phyloP scores from a whole-genome alignment of 345 rosid genomes.

The Populus simonii region DNA sequence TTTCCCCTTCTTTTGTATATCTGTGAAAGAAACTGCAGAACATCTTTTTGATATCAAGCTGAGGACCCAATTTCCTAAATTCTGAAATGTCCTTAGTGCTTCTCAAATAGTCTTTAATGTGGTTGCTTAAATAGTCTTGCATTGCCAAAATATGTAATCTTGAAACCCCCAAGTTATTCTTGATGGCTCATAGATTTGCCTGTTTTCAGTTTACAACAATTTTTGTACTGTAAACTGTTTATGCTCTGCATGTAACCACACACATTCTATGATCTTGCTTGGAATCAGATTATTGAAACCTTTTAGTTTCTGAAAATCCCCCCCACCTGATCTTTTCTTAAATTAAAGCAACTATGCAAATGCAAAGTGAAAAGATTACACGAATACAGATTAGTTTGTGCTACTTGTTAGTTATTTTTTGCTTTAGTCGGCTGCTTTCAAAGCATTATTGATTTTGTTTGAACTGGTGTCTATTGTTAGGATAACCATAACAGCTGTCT shows the following conservation, averaged over 20 bases:
- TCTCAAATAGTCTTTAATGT: neutral
- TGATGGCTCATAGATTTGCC: neutral
- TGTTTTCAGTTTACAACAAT: neutral
- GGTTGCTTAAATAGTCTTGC: neutral
- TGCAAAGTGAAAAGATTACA: neutral
- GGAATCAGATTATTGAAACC: neutral
- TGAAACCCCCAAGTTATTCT: neutral
- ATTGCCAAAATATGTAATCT: neutral
- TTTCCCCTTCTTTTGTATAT: neutral
- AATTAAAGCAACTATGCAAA: neutral
- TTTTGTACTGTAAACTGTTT: neutral
- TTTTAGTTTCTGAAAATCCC: neutral
- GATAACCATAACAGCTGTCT: conserved; percentile 84
- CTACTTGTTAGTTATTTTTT: neutral
- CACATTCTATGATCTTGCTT: neutral
- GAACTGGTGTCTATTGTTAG: conserved; percentile 46
- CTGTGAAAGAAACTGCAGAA: neutral
- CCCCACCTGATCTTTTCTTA: neutral
- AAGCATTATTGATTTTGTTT: conserved; percentile 3
- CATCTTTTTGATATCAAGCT: neutral
- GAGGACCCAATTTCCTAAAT: neutral
- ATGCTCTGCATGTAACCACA: neutral
- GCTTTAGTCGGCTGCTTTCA: neutral
- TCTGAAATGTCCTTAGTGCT: neutral
- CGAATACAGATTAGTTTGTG: neutral